Base-by-base conservation (phyloP, 257 asterid species). In the Plantago major region DNA sequence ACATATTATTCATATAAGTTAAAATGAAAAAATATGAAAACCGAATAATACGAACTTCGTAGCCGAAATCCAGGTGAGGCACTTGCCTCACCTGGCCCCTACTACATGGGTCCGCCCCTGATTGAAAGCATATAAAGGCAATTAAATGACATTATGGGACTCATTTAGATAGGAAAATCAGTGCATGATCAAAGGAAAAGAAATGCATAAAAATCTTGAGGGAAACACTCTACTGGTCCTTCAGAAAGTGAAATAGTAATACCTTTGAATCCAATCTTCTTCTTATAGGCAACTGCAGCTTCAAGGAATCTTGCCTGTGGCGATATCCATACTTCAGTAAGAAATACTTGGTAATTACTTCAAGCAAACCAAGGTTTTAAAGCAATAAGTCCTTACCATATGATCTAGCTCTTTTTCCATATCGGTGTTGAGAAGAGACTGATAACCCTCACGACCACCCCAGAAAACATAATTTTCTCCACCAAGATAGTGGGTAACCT, bases 401-500 rank as follows among this genome's bases (percentile, higher is more conserved):
- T 93, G 99, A 71, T 89, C 60, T 42, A 93, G 94, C 75, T 93
- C 99, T 63, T 84, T 82, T 74, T 89, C 97, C 99, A 93, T 89
- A 71, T 93, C 94, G 10, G 99, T 89, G 82, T 93, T 93, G 74
- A 93, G 65, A 65, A 93, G 99, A 66, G 89, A 69, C 69, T 89
- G 99, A 71, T 93, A 93, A 55, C 99, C 99, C 68, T 93, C 99
- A 49, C 99, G 96, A 54, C 99, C 99, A 64, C 99, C 99, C 99
- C 99, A 88, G 71, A 87, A 93, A 46, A 85, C 99, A 63, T 83
- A 93, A 68, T 93, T 93, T 76, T 93, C 99, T 64, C 99, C 99
- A 33, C 99, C 97, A 28, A 93, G 93, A 82, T 85, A 81, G 73
- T 93, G 95, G 18, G 99, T 93, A 61, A 93, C 97, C 99, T 93